Evolutionary conservation across 2,329 filamentous ascomycete species (phyloP).

Genomic region (Leptographium flavum): DNA sequence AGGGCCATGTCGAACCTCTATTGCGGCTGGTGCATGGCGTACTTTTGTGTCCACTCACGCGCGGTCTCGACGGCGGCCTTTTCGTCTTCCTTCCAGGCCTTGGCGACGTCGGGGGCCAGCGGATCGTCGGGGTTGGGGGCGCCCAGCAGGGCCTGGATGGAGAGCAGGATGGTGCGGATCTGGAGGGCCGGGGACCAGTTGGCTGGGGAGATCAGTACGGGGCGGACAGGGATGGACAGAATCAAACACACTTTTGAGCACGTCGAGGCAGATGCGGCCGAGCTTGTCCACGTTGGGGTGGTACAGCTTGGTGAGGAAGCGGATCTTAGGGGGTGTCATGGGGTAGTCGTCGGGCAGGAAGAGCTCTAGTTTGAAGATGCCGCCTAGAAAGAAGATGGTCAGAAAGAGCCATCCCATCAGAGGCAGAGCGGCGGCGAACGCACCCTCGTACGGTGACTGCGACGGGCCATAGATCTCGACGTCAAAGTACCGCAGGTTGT

Average conservation of each 20-base stretch:
- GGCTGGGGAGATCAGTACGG: conserved; percentile 34
- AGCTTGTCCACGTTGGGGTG: conserved; percentile 98
- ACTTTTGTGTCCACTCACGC: conserved; percentile 77
- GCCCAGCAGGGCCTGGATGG: conserved; percentile 90
- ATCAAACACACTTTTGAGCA: conserved; percentile 63
- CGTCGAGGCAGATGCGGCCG: conserved; percentile 91
- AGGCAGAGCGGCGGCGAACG: not conserved
- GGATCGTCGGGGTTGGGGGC: conserved; percentile 97
- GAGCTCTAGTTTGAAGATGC: conserved; percentile 91
- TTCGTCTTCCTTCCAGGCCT: conserved; percentile 96
- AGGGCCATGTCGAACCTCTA: not conserved
- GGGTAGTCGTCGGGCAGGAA: conserved; percentile 98
- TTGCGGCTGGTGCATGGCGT: conserved; percentile 43
- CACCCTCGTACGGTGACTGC: conserved; percentile 90
- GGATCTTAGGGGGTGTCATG: conserved; percentile 97
- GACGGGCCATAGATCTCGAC: conserved; percentile 88
- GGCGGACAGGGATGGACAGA: not conserved
- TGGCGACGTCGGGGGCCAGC: conserved; percentile 93
- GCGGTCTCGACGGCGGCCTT: conserved; percentile 83
- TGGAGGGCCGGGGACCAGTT: conserved; percentile 98
- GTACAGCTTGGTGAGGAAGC: conserved; percentile 97
- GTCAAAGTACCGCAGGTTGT: conserved; percentile 96
- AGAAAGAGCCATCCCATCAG: not conserved
- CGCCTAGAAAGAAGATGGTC: conserved; percentile 28
- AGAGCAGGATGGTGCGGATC: conserved; percentile 95